These are phyloP conservation scores for Kuraishia borneana DNA, from an alignment of 805 yeast genomes.

Conservation along the genomic window DNA sequence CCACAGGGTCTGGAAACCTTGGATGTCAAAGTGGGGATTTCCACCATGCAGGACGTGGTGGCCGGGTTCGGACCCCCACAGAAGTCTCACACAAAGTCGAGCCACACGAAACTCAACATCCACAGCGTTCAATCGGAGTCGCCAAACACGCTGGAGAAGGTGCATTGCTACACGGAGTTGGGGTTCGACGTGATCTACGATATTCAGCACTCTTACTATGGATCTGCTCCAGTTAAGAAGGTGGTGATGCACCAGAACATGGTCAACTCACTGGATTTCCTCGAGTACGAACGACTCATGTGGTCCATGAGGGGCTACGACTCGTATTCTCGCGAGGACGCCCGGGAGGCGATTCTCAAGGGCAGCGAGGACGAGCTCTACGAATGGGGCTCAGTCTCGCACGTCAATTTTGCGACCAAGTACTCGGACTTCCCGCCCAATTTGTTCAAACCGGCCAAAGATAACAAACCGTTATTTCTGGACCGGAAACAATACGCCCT, in stretches of 20 bases:
- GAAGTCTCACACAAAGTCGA: constrained; percentile 30
- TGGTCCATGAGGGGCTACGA: constrained; percentile 22
- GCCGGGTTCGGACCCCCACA: constrained; percentile 45
- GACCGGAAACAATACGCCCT: constrained; percentile 22
- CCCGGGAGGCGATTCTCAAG: not conserved
- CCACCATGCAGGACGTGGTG: constrained; percentile 38
- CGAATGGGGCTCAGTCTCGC: no score
- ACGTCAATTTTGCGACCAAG: not conserved
- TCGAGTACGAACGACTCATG: constrained; percentile 40
- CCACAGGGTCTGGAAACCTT: constrained; percentile 8
- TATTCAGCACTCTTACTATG: constrained; percentile 16
- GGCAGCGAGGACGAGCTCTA: not conserved
- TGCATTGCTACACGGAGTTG: constrained; percentile 44
- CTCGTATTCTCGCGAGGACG: not conserved
- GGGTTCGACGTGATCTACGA: constrained; percentile 48
- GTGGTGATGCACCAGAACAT: constrained; percentile 41
- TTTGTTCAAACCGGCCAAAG: not conserved
- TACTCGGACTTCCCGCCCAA: not conserved
- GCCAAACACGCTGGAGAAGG: constrained; percentile 15
- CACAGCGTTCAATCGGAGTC: constrained; percentile 17
- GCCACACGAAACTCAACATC: constrained; percentile 28
- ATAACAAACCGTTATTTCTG: constrained; percentile 16
- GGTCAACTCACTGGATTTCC: constrained; percentile 39
- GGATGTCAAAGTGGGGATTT: constrained; percentile 23
- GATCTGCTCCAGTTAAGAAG: constrained; percentile 26